Base-by-base conservation (phyloP, 805 yeast genomes). In the Ogataea angusta region DNA sequence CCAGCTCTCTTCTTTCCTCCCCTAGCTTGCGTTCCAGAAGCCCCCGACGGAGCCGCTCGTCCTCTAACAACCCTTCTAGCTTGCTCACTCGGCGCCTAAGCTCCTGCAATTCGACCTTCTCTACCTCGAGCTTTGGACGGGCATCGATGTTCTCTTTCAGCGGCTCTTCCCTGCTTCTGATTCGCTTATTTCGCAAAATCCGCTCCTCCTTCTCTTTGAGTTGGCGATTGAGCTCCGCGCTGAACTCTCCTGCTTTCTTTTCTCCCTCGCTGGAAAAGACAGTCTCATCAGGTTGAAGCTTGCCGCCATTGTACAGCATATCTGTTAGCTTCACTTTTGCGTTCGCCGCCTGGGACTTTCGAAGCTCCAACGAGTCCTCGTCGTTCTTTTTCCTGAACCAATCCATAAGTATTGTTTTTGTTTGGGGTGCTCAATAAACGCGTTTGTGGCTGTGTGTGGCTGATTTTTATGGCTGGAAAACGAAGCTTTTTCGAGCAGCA, bases 311-410 rank as follows among this genome's bases (percentile, higher is more conserved):
- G 33, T 44, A 34, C 9, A 49, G 40, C 27, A 49, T 36, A 25
- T 49, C 49, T 3, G 43, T 43, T 23, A 49, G 41, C 18, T 40
- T 43, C 29, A 38, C 34, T 26, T 41, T 47, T 19, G 54, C 43
- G 27, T 38, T 38, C 2, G 47, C 37, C 19, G 49, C 38, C 23
- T 46, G 46, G 16, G 47, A 36, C 28, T 43, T 44, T 35, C 45
- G 43, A 22, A 50, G 23, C 33, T 50, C 52, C 28, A 50, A 35
- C 15, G 54, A 50, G 32, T 50, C 54, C 34, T 45, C 49, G 12
- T 42, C 43, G 13, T 34, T 27, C 27, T 30, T 22, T 32, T 30
- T 34, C 25, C 30, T 34, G 19, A 40, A 40, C 38, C 38, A 34
- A 19, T 40, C 38, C 43, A 40, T 40, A 32, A 24, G 9, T 28